Base-by-base conservation (phyloP, 495 filamentous ascomycete genomes). In the Xylaria venustula region DNA sequence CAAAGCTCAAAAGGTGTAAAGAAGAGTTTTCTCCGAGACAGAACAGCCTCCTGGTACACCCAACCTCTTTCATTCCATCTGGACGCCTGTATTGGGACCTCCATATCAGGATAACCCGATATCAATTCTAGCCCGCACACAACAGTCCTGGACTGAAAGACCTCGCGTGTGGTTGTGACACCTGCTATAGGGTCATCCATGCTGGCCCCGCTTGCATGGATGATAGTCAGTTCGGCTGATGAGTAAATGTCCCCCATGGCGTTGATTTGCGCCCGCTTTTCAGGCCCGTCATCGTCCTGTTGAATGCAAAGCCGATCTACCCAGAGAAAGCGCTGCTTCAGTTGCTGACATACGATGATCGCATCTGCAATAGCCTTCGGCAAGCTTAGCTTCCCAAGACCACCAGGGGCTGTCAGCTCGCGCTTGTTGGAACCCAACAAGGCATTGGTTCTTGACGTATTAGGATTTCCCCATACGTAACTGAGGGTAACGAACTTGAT, bases 1-100 rank as follows among this genome's bases (percentile, higher is more conserved):
- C 47, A 49, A 49, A 49, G 47, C 14, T 49, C 47, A 15, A 49
- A 32, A 49, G 47, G 47, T 17, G 47, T 49, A 49, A 49, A 49
- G 12, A 49, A 49, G 22, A 32, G 15, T 26, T 49, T 49, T 49
- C 25, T 49, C 19, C 47, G 37, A 40, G 37, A 40, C 37, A 40
- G 37, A 15, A 15, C 14, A 3, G 37, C 45, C 28, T 48, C 45
- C 45, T 48, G 45, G 12, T 48, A 48, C 7, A 23, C 28, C 45
- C 45, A 48, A 7, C 37, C 37, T 40, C 47, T 23, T 49, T 49
- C 47, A 32, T 1, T 49, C 47, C 47, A 49, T 19, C 23, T 49
- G 26, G 47, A 49, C 47, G 0, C 15, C 47, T 32, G 1, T 15
- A 49, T 30, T 2, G 15, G 2, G 25, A 49, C 47, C 32, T 49